A percentile compares a stretch with the other conserved stretches of the same genome.
Conservation (phyloP, 176 grass and related monocot species). For the Oryza brachyantha region DNA sequence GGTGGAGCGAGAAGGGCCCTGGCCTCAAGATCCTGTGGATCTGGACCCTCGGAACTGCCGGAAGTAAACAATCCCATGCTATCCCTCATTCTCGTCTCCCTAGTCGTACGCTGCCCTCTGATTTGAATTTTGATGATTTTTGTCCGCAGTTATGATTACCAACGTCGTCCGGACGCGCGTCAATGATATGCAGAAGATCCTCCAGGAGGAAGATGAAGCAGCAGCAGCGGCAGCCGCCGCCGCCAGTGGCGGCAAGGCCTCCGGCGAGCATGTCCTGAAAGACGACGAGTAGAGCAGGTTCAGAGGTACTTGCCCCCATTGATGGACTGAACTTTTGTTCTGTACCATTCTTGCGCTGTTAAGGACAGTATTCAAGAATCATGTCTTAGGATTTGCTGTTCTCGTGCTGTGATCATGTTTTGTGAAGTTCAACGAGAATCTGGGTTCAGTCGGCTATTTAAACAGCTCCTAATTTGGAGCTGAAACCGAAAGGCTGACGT, state of each 20-base stretch:
- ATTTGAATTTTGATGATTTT: constrained; percentile 10
- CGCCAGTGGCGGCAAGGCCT: background rate
- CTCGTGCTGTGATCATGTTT: background rate
- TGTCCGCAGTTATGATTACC: constrained; percentile 52
- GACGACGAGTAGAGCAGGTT: constrained; percentile 55
- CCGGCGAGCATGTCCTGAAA: constrained; percentile 47
- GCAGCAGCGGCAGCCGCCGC: background rate
- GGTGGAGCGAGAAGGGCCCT: constrained; percentile 90
- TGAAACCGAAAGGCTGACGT: background rate
- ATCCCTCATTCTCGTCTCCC: background rate
- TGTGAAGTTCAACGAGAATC: too few species aligned
- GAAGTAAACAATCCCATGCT: constrained; percentile 30
- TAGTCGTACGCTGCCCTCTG: background rate
- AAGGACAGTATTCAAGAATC: background rate
- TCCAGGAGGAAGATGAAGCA: constrained; percentile 51
- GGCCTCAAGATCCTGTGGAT: constrained; percentile 95
- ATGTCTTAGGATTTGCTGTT: background rate
- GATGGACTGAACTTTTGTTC: background rate
- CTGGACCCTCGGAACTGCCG: constrained; percentile 82
- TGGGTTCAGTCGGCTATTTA: background rate
- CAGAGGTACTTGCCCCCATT: constrained; percentile 2
- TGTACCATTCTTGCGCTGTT: background rate
- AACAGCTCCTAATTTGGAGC: background rate
- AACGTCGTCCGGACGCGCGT: constrained; percentile 62
- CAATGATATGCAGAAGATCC: constrained; percentile 66